Evolutionary conservation across 129 eudicot genomes (phyloP), one percentile per base, ranked within the genome.

Genomic region (Glebionis coronaria): DNA sequence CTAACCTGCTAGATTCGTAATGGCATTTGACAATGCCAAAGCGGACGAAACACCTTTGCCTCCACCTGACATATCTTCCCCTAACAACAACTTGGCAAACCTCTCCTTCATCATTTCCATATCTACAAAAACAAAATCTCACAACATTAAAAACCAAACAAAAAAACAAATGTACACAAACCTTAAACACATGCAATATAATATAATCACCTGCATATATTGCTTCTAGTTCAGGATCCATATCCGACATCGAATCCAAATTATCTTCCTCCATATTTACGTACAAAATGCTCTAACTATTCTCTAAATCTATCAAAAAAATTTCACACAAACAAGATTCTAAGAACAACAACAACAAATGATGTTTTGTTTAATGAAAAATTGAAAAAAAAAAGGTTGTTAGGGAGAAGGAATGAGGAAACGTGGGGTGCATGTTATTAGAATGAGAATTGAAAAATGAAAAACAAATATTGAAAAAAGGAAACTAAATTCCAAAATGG

Each of bases 1-100:
- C 29, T 28, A 73, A 93, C 99, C 99, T 68, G 97, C 95, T 56
- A 93, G 75, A 70, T 93, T 93, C 44, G 99, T 93, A 29, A 93
- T 93, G 44, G 99, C 99, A 75, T 93, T 93, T 50, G 99, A 93
- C 80, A 93, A 77, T 44, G 99, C 99, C 82, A 93, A 73, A 70
- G 99, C 99, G 29, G 97, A 89, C 4, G 95, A 77, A 62, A 81
- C 95, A 51, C 99, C 99, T 70, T 93, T 93, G 56, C 99, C 99
- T 60, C 99, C 90, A 56, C 99, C 99, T 4, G 99, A 93, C 97
- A 89, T 89, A 67, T 93, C 99, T 80, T 93, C 99, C 9, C 99
- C 99, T 29, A 93, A 83, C 42, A 93, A 86, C 95, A 93, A 79
- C 88, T 93, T 93, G 5, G 93, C 85, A 77, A 93, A 93, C 61